Base-by-base conservation (phyloP, 208 protist genomes). In the Trypanosoma platydactyli region DNA sequence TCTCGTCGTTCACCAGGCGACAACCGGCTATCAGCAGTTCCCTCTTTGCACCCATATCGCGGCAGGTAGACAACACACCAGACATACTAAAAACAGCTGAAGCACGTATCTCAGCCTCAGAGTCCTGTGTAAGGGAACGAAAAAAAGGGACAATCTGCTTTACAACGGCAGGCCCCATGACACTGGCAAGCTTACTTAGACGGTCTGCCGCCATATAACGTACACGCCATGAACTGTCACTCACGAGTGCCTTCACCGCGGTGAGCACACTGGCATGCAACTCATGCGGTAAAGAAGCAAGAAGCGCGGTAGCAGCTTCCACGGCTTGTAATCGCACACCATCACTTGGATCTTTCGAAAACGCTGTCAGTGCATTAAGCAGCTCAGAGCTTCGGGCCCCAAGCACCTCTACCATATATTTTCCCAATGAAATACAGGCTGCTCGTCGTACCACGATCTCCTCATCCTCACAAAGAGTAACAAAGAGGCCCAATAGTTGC, bases 381-480 rank as follows among this genome's bases (percentile, higher is more conserved):
- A 99, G 75, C 41, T 98, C 95, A 11, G 84, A 77, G 41, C 92
- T 60, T 3, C 71, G 71, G 24, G 80, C 90, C 2, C 77, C 81
- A 29, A 95, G 77, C 12, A 94, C 73, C 15, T 71, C 66, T 16
- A 82, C 80, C 29, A 93, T 76, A 57, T 90, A 73, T 64, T 92
- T 85, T 24, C 94, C 96, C 35, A 99, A 88, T 52, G 92, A 71
- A 24, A 94, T 81, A 41, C 94, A 97, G 0, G 97, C 97, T 1
- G 97, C 82, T 30, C 98, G 94, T 51, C 98, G 90, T 22, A 99
- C 98, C 88, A 99, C 98, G 46, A 98, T 98, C 61, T 98, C 98
- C 51, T 98, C 96, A 66, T 99, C 98, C 9, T 79, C 72, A 77
- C 94, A 98, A 16, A 99, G 89, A 52, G 81, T 68, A 45, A 84